These are phyloP conservation scores for Bretschneidera sinensis DNA, from an alignment of 345 rosid species.

Conservation along the genomic window DNA sequence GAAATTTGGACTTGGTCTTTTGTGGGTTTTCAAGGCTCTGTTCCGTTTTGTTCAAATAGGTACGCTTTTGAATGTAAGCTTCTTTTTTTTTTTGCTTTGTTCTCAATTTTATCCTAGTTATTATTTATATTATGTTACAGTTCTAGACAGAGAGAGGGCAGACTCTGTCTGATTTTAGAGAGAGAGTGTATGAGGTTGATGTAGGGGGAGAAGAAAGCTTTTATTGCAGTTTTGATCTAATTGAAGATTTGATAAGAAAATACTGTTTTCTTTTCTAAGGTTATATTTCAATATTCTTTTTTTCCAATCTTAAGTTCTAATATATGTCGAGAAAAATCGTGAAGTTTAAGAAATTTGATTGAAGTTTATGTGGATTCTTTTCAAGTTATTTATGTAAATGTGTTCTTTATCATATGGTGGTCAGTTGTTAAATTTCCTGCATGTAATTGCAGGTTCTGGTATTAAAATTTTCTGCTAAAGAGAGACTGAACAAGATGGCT, in stretches of 20 bases:
- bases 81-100: constrained; percentile 2
- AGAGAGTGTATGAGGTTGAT: too few relatives aligned
- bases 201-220: too few relatives aligned
- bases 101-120: not conserved
- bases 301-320: not conserved
- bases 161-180: not conserved
- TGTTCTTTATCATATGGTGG: too few relatives aligned
- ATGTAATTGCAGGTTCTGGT: constrained; percentile 19
- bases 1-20: constrained; percentile 23
- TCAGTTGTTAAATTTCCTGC: not conserved
- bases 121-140: not conserved
- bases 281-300: not conserved
- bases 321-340: not conserved
- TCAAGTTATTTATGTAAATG: too few relatives aligned
- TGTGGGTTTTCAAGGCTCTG: constrained; percentile 5
- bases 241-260: too few relatives aligned
- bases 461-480: not conserved
- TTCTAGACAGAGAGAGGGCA: not conserved
- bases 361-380: not conserved
- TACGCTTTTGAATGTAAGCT: constrained; percentile 5
- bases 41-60: constrained; percentile 17
- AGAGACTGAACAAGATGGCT: constrained; percentile 27
- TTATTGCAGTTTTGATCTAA: not conserved
- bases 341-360: not conserved
- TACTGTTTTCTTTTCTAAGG: not conserved